These are phyloP conservation scores for Clohesyomyces aquaticus DNA, from an alignment of 495 filamentous ascomycete genomes.

Conservation along the genomic window DNA sequence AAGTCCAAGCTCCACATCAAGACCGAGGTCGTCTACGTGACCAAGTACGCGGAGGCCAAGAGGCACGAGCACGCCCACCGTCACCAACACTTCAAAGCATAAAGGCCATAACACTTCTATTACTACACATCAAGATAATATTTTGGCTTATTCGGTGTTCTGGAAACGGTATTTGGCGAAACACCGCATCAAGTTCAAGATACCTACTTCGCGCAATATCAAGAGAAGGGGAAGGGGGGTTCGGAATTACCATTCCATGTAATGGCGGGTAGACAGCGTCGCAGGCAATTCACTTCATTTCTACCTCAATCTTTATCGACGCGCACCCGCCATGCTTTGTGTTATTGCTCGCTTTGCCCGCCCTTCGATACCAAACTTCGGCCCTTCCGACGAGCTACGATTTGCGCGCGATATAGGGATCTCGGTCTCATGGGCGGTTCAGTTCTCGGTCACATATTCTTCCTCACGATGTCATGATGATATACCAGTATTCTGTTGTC, in stretches of 20 bases:
- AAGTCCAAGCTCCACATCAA: constrained; percentile 15
- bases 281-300: constrained; percentile 35
- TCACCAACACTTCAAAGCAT: constrained; percentile 35
- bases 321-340: constrained; percentile 24
- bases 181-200: constrained; percentile 16
- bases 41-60: constrained; percentile 26
- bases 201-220: constrained; percentile 24
- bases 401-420: neutral
- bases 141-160: constrained; percentile 31
- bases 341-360: constrained; percentile 9
- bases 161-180: constrained; percentile 24
- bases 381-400: constrained; percentile 11
- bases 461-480: constrained; percentile 32
- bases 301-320: constrained; percentile 26
- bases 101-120: constrained; percentile 17
- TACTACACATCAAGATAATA: constrained; percentile 20
- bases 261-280: constrained; percentile 39
- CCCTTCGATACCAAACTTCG: constrained; percentile 2
- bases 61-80: constrained; percentile 29
- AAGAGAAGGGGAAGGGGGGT: constrained; percentile 11
- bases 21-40: constrained; percentile 29
- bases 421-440: constrained; percentile 4
- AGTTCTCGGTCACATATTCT: constrained; percentile 21
- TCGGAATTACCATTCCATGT: constrained; percentile 22
- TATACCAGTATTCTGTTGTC: constrained; percentile 21